Conservation (phyloP, 1,284 basidiomycete genomes). For the Cutaneotrichosporon sp. region DNA sequence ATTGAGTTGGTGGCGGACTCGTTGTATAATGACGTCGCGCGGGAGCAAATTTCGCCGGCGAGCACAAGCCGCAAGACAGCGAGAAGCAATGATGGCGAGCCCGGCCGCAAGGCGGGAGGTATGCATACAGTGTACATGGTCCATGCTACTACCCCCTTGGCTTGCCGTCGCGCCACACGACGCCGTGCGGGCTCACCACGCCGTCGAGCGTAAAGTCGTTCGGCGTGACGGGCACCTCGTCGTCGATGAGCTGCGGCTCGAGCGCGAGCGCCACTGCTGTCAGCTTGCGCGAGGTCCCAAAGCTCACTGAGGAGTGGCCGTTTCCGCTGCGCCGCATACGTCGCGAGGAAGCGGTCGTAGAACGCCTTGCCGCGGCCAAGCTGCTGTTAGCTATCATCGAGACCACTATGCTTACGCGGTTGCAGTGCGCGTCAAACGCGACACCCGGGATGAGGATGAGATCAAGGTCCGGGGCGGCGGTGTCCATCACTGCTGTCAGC, state of each 20-base stretch:
- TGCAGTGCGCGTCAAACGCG: conserved; percentile 47
- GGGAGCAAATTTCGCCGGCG: neutral
- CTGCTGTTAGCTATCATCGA: conserved; percentile 27
- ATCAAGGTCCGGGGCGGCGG: conserved; percentile 32
- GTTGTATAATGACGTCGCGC: neutral
- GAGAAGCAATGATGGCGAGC: neutral
- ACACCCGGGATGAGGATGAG: conserved; percentile 52
- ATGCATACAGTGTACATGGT: neutral
- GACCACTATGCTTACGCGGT: conserved; percentile 38
- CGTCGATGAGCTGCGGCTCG: conserved; percentile 39
- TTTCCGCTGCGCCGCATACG: conserved; percentile 30
- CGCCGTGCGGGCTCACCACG: conserved; percentile 39
- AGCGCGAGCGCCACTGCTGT: conserved; percentile 49
- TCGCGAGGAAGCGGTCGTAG: conserved; percentile 49
- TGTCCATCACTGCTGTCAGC: conserved; percentile 31
- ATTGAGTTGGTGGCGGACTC: neutral
- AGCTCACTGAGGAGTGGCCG: conserved; percentile 39
- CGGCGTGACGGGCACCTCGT: conserved; percentile 39
- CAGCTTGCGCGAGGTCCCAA: neutral
- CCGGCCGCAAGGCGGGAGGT: neutral
- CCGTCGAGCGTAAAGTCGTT: conserved; percentile 45
- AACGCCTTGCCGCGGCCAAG: conserved; percentile 53
- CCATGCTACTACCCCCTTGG: neutral
- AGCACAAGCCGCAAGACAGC: neutral
- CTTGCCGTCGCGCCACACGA: conserved; percentile 33